Evolutionary conservation across 495 filamentous ascomycete genomes (phyloP), one percentile per base, ranked within the genome.

Genomic region (Filosporella fistucella): DNA sequence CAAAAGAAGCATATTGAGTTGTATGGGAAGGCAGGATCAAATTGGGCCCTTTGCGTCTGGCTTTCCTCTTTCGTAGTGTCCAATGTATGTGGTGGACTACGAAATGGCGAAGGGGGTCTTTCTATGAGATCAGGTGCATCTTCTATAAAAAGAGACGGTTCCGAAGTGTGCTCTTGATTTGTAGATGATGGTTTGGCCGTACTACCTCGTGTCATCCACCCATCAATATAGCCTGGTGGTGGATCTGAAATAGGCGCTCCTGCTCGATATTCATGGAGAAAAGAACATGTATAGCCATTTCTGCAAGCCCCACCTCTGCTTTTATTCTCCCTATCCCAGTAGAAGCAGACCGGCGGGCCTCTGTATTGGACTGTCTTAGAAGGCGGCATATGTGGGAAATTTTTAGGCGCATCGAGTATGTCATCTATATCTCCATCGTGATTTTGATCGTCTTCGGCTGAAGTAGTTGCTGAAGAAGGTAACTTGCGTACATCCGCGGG

Each of bases 401-500:
- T n/a, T n/a, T n/a, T n/a, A n/a, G n/a, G 13, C n/a, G 32, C 5
- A 5, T 4, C 32, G 18, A 35, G 18, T n/a, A 35, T 4, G 4
- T 35, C 32, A 5, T 35, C 18, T 17, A 35, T 35, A 35, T 35
- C 12, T 14, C n/a, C 12, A 35, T 35, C 32, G 5, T 42, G 13
- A 26, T 18, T 23, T 13, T 20, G 4, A 17, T 45, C 42, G 11
- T 48, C 45, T n/a, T 29, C 4, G 11, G 2, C 12, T 28, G 12
- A 14, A 33, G 18, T 25, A 25, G 22, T 38, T 4, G 29, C 25
- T 4, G 47, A 40, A 22, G 37, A 4, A n/a, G n/a, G n/a, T n/a
- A n/a, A n/a, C 18, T 51, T 52, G 11, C 52, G 33, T 2, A 56
- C 11, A 37, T 17, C 29, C n/a, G 34, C 41, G 10, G 45, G 42